phyloP scores from a whole-genome alignment of 352 stramenopile species.

The Thalassiosira sp. region DNA sequence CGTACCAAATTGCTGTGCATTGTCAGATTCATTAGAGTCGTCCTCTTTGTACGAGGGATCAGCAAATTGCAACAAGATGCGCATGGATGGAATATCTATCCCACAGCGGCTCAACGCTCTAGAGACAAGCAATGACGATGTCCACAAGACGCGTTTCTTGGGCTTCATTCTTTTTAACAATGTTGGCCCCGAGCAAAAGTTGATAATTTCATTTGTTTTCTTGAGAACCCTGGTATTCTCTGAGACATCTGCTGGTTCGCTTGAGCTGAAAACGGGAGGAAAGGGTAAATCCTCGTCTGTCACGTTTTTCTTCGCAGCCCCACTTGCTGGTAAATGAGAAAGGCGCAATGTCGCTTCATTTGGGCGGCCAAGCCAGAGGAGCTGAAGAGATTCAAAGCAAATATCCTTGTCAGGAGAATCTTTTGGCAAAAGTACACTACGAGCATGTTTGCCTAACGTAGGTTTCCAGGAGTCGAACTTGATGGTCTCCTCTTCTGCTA shows the following conservation, averaged over 20 bases:
- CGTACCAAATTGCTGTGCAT: no score
- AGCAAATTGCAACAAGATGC: constrained; percentile 51
- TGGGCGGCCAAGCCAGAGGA: constrained; percentile 65
- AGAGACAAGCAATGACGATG: constrained; percentile 64
- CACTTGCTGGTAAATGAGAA: constrained; percentile 28
- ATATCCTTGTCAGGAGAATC: constrained; percentile 39
- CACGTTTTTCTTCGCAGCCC: constrained; percentile 1
- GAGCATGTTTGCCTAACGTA: constrained; percentile 35
- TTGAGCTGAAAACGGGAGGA: constrained; percentile 13
- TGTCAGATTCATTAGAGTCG: background rate
- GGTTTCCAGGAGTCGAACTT: constrained; percentile 72
- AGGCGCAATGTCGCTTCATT: constrained; percentile 63
- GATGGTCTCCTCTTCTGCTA: constrained; percentile 42
- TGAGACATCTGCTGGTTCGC: background rate
- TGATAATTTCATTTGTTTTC: constrained; percentile 70
- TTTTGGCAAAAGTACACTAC: constrained; percentile 57
- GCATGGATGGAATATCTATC: constrained; percentile 69
- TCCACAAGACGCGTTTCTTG: constrained; percentile 58
- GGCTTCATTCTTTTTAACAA: constrained; percentile 70
- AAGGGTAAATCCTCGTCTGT: constrained; percentile 15
- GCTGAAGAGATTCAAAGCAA: constrained; percentile 61
- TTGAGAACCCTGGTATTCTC: constrained; percentile 35
- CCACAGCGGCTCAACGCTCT: constrained; percentile 56
- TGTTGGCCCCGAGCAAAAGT: constrained; percentile 67
- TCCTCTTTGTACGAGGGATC: constrained; percentile 43